Evolutionary conservation across 768 basidiomycete genomes (phyloP).

Genomic region (Dentipellis fragilis): DNA sequence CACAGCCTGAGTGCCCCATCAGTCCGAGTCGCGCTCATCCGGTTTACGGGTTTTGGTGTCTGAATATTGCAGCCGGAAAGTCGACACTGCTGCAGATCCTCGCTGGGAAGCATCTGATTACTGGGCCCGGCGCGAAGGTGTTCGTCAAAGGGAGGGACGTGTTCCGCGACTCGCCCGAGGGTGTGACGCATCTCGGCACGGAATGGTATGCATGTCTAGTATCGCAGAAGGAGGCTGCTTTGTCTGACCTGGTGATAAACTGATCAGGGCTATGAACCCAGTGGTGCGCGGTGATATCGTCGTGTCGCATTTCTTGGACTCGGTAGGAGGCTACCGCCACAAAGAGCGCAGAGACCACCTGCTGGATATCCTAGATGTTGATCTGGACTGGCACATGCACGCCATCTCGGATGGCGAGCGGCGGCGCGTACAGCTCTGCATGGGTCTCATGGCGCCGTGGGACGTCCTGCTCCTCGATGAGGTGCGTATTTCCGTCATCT

Average conservation of each 20-base stretch:
- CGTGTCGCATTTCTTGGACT: constrained; percentile 92
- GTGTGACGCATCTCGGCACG: constrained; percentile 83
- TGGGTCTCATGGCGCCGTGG: constrained; percentile 94
- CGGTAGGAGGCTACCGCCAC: constrained; percentile 91
- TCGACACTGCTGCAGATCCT: constrained; percentile 92
- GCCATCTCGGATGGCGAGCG: constrained; percentile 94
- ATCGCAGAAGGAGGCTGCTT: background rate
- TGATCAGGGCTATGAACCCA: constrained; percentile 84
- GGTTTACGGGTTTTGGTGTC: background rate
- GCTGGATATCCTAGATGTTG: constrained; percentile 88
- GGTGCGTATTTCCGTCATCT: constrained; percentile 31
- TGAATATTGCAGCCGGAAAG: constrained; percentile 59
- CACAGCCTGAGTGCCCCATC: background rate
- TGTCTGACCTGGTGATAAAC: background rate
- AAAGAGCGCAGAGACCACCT: constrained; percentile 80
- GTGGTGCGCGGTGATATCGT: constrained; percentile 90
- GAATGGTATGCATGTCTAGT: constrained; percentile 58
- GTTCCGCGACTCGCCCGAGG: constrained; percentile 76
- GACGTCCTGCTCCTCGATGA: constrained; percentile 91
- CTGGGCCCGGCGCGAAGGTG: constrained; percentile 39
- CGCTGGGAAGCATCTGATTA: constrained; percentile 82
- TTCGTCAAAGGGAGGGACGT: constrained; percentile 77
- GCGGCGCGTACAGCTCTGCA: constrained; percentile 85
- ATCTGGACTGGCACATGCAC: constrained; percentile 95
- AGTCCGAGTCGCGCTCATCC: no score